phyloP scores from a whole-genome alignment of 768 basidiomycete species.

The Xerocomellus chrysenteron region DNA sequence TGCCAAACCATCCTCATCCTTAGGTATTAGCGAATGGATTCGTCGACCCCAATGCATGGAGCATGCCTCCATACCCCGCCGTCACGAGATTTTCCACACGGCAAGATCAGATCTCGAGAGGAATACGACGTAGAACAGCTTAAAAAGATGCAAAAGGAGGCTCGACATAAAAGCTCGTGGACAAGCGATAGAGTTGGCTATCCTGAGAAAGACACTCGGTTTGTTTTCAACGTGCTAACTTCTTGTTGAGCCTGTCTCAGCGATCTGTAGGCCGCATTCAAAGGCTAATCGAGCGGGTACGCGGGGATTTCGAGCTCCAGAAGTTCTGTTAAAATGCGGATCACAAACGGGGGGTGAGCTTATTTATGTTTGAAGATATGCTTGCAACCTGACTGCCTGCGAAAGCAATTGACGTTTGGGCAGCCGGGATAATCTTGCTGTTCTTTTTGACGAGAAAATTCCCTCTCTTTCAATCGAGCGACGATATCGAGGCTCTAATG shows the following conservation, averaged over 20 bases:
- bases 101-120: conserved; percentile 45
- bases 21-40: conserved; percentile 53
- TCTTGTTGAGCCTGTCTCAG: neutral
- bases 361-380: conserved; percentile 8
- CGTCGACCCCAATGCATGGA: conserved; percentile 42
- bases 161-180: conserved; percentile 50
- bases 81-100: conserved; percentile 64
- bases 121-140: conserved; percentile 50
- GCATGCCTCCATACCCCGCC: conserved; percentile 79
- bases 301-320: conserved; percentile 94
- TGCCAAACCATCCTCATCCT: conserved; percentile 1
- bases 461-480: conserved; percentile 89
- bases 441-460: conserved; percentile 93
- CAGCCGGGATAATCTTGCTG: conserved; percentile 86
- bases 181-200: conserved; percentile 75
- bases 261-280: conserved; percentile 58
- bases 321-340: conserved; percentile 91
- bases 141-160: conserved; percentile 59
- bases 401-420: conserved; percentile 95
- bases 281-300: conserved; percentile 98
- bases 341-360: conserved; percentile 85
- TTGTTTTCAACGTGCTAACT: conserved; percentile 9
- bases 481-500: conserved; percentile 94
- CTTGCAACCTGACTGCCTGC: conserved; percentile 7
- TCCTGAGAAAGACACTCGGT: conserved; percentile 74